phyloP scores from a whole-genome alignment of 768 basidiomycete genomes.

The Lentinula guzmanii region DNA sequence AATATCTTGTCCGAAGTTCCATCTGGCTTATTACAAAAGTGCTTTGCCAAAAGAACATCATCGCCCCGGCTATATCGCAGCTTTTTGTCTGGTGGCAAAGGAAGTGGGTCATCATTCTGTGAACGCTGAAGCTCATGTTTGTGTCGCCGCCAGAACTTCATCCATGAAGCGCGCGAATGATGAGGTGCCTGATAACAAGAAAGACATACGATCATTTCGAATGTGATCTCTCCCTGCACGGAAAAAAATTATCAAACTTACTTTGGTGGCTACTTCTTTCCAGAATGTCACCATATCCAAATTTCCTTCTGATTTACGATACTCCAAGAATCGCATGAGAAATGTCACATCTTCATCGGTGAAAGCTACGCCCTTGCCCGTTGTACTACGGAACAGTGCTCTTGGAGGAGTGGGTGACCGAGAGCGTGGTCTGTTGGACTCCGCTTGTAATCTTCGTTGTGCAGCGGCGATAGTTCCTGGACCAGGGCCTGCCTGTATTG shows the following conservation, averaged over 20 bases:
- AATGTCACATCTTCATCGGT: slow-evolving; percentile 79
- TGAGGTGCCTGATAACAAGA: slow-evolving; percentile 60
- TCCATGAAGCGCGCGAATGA: slow-evolving; percentile 89
- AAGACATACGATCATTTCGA: neutral
- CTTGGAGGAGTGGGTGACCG: slow-evolving; percentile 79
- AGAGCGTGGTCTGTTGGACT: slow-evolving; percentile 34
- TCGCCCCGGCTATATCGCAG: slow-evolving; percentile 79
- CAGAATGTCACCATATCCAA: slow-evolving; percentile 74
- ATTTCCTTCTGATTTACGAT: slow-evolving; percentile 66
- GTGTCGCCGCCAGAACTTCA: slow-evolving; percentile 89
- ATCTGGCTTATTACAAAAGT: slow-evolving; percentile 66
- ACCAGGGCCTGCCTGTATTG: slow-evolving; percentile 24
- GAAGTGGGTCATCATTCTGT: slow-evolving; percentile 65
- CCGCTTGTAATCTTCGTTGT: slow-evolving; percentile 23
- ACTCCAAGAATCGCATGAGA: slow-evolving; percentile 70
- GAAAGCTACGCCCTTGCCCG: slow-evolving; percentile 87
- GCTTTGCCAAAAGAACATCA: slow-evolving; percentile 73
- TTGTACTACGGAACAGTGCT: slow-evolving; percentile 77
- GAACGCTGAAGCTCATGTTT: slow-evolving; percentile 73
- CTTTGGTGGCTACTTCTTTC: slow-evolving; percentile 73
- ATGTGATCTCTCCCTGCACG: neutral
- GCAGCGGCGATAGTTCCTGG: slow-evolving; percentile 41
- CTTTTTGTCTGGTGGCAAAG: slow-evolving; percentile 79
- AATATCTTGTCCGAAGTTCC: slow-evolving; percentile 84
- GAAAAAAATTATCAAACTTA: slow-evolving; percentile 19